Evolutionary conservation across 768 basidiomycete species (phyloP).

Genomic region (Mrakia frigida): DNA sequence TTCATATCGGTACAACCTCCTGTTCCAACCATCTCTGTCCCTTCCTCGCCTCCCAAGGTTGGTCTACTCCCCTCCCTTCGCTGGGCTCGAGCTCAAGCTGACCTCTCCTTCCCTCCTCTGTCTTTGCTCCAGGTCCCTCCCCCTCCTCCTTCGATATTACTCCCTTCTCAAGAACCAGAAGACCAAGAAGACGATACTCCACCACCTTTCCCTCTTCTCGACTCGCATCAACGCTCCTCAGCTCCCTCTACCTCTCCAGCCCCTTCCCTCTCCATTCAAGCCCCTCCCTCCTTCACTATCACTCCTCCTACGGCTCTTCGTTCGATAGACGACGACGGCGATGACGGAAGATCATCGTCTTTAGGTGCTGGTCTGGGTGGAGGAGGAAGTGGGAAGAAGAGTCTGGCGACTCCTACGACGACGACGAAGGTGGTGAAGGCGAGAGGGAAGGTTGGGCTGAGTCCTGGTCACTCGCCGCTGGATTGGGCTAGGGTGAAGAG

Average conservation of each 20-base stretch:
- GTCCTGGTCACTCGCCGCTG: conserved; percentile 82
- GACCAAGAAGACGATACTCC: conserved; percentile 28
- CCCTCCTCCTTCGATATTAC: not conserved
- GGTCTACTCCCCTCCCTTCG: not conserved
- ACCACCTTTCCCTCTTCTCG: conserved; percentile 41
- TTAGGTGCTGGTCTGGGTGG: not conserved
- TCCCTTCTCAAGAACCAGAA: not conserved
- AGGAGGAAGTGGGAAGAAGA: conserved; percentile 13
- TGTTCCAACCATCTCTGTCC: not conserved
- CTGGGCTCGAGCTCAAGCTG: not conserved
- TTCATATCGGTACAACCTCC: not conserved
- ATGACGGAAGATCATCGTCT: not conserved
- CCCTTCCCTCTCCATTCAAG: conserved; percentile 34
- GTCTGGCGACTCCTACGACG: conserved; percentile 52
- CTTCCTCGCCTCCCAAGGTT: not conserved
- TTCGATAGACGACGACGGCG: conserved; percentile 22
- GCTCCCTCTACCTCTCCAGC: conserved; percentile 33
- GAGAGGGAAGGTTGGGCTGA: conserved; percentile 74
- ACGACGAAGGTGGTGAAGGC: conserved; percentile 56
- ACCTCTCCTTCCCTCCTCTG: no score
- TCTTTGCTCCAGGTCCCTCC: not conserved
- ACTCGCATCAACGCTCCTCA: conserved; percentile 44
- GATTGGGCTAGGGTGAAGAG: conserved; percentile 90
- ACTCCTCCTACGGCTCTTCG: conserved; percentile 31
- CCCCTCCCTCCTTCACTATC: conserved; percentile 38